phyloP scores from a whole-genome alignment of 2,329 filamentous ascomycete species.

The Arthroderma uncinatum region DNA sequence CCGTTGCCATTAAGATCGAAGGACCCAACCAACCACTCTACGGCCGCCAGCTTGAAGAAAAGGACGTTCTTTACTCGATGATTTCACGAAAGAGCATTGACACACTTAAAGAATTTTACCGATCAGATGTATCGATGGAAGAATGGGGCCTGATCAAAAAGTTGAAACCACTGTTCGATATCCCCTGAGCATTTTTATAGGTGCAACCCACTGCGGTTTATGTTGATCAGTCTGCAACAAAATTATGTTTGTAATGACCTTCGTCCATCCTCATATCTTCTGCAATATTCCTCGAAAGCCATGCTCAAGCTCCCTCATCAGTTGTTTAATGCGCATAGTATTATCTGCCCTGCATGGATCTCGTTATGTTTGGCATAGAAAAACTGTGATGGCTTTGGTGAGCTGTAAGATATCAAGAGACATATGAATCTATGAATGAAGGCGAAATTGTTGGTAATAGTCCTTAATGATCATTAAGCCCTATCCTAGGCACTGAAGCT shows the following conservation, averaged over 20 bases:
- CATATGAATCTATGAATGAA: no score
- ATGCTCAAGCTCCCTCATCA: not conserved
- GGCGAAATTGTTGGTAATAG: no score
- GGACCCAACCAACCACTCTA: conserved; percentile 86
- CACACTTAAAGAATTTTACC: conserved; percentile 90
- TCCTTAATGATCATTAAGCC: no score
- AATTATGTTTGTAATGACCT: conserved; percentile 1
- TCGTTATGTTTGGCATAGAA: not conserved
- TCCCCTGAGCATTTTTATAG: conserved; percentile 43
- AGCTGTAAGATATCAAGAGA: no score
- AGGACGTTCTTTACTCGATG: conserved; percentile 73
- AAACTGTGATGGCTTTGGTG: no score
- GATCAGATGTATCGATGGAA: conserved; percentile 74
- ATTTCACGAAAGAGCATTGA: conserved; percentile 86
- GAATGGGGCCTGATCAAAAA: conserved; percentile 94
- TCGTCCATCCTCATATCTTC: not conserved
- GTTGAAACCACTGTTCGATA: conserved; percentile 88
- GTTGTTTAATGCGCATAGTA: not conserved
- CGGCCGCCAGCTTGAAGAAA: conserved; percentile 87
- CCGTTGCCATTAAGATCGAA: conserved; percentile 95
- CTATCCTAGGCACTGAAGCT: no score
- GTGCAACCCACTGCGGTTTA: not conserved
- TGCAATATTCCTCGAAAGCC: no score
- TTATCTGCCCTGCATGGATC: not conserved
- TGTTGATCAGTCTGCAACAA: not conserved